Base-by-base conservation (phyloP, 495 filamentous ascomycete species). In the Aspergillus ellipticus region DNA sequence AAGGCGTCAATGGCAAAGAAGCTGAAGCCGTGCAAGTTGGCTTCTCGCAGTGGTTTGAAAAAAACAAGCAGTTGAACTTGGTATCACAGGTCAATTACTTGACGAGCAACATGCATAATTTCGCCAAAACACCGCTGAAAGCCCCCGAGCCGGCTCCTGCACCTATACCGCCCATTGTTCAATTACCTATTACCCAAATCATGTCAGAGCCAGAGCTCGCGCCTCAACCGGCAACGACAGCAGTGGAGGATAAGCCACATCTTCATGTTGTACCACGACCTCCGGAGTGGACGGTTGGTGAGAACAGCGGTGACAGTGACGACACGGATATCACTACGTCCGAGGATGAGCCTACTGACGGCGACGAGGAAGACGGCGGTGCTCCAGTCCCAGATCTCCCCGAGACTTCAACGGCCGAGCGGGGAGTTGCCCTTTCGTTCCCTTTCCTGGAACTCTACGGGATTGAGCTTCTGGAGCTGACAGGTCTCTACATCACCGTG, bases 11-110 rank as follows among this genome's bases (percentile, higher is more conserved):
- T 7, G 71, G 77, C n/a, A 73, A 77, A 33, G 84, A 85, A 39
- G 86, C 83, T 1, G 77, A 74, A 52, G 72, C 74, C 3, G 74
- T 90, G 13, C 84, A 92, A 64, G 71, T 73, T 52, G 79, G 84
- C 3, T 96, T 96, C 58, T 67, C 74, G 11, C 61, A 79, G 48
- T 87, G 80, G 70, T 69, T 84, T 8, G 64, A 62, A 22, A 73
- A 85, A 22, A 79, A 82, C 62, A 74, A 73, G 29, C 75, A 87
- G 45, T 71, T 85, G 70, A 84, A 81, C 9, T 60, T 96, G 59
- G 86, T 88, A 67, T 87, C 81, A 35, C 86, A 89, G 49, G 62
- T 95, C 59, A 96, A 96, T 63, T 89, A 87, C 54, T 69, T 96
- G 42, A 77, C 83, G 0, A 85, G 87, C 66, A 90, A 92, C 58